Evolutionary conservation across 495 filamentous ascomycete genomes (phyloP).

Genomic region (Massariosphaeria phaeospora): DNA sequence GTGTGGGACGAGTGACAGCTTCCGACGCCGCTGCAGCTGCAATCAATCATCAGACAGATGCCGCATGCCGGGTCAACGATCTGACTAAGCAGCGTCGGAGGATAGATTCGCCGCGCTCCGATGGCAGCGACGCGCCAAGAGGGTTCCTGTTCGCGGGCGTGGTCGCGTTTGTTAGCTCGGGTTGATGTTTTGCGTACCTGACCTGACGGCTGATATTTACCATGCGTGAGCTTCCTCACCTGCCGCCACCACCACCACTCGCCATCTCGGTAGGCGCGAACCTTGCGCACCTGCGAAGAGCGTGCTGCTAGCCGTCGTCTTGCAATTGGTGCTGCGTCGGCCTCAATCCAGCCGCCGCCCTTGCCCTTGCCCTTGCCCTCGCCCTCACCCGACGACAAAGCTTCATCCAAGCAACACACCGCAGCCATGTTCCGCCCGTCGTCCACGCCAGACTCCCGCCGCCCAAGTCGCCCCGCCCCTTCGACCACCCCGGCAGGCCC

Average conservation of each 20-base stretch:
- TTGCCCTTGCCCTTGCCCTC: not conserved
- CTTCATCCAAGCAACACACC: not conserved
- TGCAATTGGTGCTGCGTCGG: not conserved
- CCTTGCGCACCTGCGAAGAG: not conserved
- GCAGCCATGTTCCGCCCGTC: slow-evolving; percentile 31
- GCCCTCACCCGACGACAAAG: not conserved
- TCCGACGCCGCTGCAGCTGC: no score
- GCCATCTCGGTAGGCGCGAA: not conserved
- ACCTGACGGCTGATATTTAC: no score
- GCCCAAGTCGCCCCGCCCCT: slow-evolving; percentile 40
- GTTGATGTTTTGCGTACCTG: no score
- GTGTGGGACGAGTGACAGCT: no score
- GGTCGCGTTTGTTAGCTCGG: no score
- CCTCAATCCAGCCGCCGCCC: not conserved
- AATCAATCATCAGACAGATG: no score
- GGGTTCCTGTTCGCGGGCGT: no score
- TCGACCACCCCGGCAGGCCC: slow-evolving; percentile 76
- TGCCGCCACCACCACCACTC: not conserved
- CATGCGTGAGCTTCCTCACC: not conserved
- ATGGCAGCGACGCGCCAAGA: no score
- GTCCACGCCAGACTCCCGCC: slow-evolving; percentile 35
- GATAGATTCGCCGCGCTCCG: no score
- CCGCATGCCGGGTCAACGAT: no score
- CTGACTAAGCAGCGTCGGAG: no score
- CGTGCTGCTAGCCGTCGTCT: no score